A percentile compares a stretch with the other conserved stretches of the same genome.
Conservation (phyloP, 140 eudicot genomes). For the Senecio squalidus region DNA sequence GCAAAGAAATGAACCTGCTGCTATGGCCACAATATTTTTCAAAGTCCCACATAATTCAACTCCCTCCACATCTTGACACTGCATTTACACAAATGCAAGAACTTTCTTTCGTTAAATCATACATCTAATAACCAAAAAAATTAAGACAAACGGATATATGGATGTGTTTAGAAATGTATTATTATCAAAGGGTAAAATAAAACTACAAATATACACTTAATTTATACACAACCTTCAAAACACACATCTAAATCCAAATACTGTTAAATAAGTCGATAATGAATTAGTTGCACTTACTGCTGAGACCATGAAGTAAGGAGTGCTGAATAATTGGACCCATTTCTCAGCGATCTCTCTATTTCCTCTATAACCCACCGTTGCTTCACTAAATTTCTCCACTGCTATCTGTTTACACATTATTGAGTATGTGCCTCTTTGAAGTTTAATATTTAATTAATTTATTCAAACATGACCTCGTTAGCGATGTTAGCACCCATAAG, state of each 20-base stretch:
- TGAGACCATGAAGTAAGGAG: conserved; percentile 86
- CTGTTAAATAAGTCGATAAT: background rate
- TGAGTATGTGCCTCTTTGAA: background rate
- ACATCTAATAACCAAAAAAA: conserved; percentile 5
- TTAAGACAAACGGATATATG: background rate
- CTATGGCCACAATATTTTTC: conserved; percentile 92
- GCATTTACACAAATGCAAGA: conserved; percentile 11
- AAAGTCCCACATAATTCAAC: conserved; percentile 97
- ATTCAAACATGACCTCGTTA: conserved; percentile 55
- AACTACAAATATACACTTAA: background rate
- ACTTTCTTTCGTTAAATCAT: background rate
- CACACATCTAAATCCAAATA: background rate
- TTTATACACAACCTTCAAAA: background rate
- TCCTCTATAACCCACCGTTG: conserved; percentile 81
- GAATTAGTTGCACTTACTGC: conserved; percentile 49
- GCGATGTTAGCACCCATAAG: conserved; percentile 99
- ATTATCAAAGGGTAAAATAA: background rate
- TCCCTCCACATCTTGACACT: conserved; percentile 98
- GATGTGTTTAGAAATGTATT: background rate
- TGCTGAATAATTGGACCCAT: conserved; percentile 83
- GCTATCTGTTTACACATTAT: conserved; percentile 65
- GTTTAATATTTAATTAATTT: background rate
- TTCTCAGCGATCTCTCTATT: conserved; percentile 67
- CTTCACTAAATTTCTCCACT: conserved; percentile 92
- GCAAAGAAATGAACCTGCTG: conserved; percentile 74